Percentiles rank a stretch among this genome's conserved stretches.
Evolutionary conservation across 2,329 filamentous ascomycete species (phyloP).

Genomic region (Coniochaeta sp.): DNA sequence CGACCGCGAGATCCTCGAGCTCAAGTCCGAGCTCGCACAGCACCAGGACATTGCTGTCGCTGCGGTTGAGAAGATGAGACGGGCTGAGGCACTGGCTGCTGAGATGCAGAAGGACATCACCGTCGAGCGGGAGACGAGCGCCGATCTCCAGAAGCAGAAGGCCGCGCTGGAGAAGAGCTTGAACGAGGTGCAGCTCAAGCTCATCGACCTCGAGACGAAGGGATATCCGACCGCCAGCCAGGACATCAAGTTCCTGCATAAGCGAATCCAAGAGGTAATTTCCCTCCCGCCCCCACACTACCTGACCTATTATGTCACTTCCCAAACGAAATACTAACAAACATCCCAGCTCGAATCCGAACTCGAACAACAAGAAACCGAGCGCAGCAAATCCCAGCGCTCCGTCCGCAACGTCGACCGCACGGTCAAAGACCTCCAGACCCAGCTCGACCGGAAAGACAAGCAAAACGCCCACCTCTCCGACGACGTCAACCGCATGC

Average conservation of each 20-base stretch:
- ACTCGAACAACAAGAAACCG: slow-evolving; percentile 74
- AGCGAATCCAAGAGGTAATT: slow-evolving; percentile 92
- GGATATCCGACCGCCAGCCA: slow-evolving; percentile 91
- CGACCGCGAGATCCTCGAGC: slow-evolving; percentile 81
- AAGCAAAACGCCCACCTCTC: slow-evolving; percentile 74
- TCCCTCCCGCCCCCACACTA: no score
- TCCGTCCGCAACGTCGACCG: slow-evolving; percentile 90
- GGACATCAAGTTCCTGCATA: slow-evolving; percentile 91
- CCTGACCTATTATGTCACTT: no score
- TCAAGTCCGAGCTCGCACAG: slow-evolving; percentile 83
- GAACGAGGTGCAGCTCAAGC: slow-evolving; percentile 81
- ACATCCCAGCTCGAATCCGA: slow-evolving; percentile 70
- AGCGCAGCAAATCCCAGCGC: slow-evolving; percentile 73
- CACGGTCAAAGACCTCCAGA: slow-evolving; percentile 85
- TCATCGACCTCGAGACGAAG: slow-evolving; percentile 94
- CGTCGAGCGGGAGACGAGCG: slow-evolving; percentile 73
- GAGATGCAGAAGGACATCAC: slow-evolving; percentile 93
- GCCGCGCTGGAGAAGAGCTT: slow-evolving; percentile 80
- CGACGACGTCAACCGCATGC: slow-evolving; percentile 77
- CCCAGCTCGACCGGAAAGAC: slow-evolving; percentile 87
- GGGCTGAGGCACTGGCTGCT: slow-evolving; percentile 76
- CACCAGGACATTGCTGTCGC: slow-evolving; percentile 89
- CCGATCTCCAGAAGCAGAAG: slow-evolving; percentile 83
- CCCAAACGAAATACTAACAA: no score
- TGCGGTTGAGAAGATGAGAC: slow-evolving; percentile 94